These are phyloP conservation scores for Lippia alba DNA, from an alignment of 305 asterid species.

Conservation along the genomic window DNA sequence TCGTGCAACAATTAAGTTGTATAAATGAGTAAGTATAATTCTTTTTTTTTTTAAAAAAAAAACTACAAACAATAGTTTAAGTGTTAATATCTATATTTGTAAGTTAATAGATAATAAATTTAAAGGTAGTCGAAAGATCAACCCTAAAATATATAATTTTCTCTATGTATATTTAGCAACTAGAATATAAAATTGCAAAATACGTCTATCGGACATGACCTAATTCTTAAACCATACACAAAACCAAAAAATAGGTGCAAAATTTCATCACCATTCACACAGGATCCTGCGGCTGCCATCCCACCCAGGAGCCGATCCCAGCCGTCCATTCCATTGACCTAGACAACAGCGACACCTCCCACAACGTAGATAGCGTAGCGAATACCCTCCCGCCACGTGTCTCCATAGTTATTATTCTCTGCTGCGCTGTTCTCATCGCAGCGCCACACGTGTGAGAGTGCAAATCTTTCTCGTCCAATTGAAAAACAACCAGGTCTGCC, in stretches of 20 bases:
- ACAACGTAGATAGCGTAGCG: constrained; percentile 26
- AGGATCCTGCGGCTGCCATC: background rate
- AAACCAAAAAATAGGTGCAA: background rate
- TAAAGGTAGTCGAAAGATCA: too few relatives aligned
- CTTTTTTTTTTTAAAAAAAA: too few relatives aligned
- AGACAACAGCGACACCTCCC: constrained; percentile 32
- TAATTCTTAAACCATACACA: background rate
- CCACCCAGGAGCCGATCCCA: constrained; percentile 14
- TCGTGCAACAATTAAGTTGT: too few relatives aligned
- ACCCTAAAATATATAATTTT: too few relatives aligned
- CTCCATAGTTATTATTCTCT: constrained; percentile 20
- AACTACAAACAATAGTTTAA: too few relatives aligned
- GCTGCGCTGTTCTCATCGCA: constrained; percentile 46
- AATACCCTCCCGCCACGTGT: constrained; percentile 41
- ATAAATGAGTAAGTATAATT: too few relatives aligned
- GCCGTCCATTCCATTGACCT: constrained; percentile 45
- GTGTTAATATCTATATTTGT: too few relatives aligned
- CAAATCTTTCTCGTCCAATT: background rate
- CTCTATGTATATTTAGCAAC: too few relatives aligned
- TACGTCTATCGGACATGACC: too few relatives aligned
- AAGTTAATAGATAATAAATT: too few relatives aligned
- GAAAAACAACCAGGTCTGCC: constrained; percentile 23
- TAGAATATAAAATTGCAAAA: too few relatives aligned
- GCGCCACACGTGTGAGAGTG: constrained; percentile 51
- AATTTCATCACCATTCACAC: background rate